phyloP scores from a whole-genome alignment of 352 stramenopile species.

The Phytophthora gonapodyides region DNA sequence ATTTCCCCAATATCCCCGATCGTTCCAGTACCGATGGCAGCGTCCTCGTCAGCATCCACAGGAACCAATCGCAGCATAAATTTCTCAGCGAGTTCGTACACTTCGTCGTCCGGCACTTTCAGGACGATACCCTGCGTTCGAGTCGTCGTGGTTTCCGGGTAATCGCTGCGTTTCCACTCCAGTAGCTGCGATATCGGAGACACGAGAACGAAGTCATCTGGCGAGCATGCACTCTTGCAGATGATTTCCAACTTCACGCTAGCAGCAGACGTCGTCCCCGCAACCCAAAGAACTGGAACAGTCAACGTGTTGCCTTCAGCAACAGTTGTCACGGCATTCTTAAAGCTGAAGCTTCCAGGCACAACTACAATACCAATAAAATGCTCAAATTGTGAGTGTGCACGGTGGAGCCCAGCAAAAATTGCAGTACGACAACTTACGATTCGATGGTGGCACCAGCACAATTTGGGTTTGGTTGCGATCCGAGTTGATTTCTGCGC shows the following conservation, averaged over 20 bases:
- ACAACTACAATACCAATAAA: constrained; percentile 38
- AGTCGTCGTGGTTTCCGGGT: constrained; percentile 2
- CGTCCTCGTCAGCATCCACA: constrained; percentile 31
- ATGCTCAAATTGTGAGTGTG: too few species aligned
- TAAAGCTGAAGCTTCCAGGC: constrained; percentile 58
- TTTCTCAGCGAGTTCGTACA: constrained; percentile 58
- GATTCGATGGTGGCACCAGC: constrained; percentile 55
- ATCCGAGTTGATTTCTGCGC: constrained; percentile 56
- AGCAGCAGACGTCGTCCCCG: constrained; percentile 52
- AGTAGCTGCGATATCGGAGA: constrained; percentile 39
- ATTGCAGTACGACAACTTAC: constrained; percentile 27
- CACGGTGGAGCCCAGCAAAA: too few species aligned
- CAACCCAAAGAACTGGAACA: constrained; percentile 66
- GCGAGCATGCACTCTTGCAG: constrained; percentile 49
- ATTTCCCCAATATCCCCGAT: constrained; percentile 52
- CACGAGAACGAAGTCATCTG: constrained; percentile 48
- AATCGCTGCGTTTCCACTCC: constrained; percentile 48
- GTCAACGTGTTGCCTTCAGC: constrained; percentile 41
- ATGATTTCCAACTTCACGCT: constrained; percentile 49
- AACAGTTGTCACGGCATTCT: constrained; percentile 35
- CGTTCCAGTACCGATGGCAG: constrained; percentile 32
- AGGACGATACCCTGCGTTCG: constrained; percentile 51
- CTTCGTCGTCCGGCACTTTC: constrained; percentile 44
- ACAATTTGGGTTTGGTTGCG: constrained; percentile 52
- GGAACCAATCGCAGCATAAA: constrained; percentile 50